Evolutionary conservation across 495 filamentous ascomycete species (phyloP).

Genomic region (Eremomyces bilateralis): DNA sequence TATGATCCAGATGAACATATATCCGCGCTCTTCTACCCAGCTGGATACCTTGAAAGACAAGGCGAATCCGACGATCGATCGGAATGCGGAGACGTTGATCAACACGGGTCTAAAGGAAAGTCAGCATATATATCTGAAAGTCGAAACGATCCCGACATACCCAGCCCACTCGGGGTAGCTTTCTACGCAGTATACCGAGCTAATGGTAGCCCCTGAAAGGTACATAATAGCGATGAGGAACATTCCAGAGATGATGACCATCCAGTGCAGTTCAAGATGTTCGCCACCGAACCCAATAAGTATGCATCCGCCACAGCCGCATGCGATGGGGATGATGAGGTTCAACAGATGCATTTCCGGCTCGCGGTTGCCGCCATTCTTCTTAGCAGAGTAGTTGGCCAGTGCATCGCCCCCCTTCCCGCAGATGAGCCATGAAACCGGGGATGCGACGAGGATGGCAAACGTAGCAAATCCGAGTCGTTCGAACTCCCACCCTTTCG

Average conservation of each 20-base stretch:
- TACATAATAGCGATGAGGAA: conserved; percentile 9
- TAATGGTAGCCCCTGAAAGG: conserved; percentile 8
- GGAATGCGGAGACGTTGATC: conserved; percentile 12
- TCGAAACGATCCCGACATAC: conserved; percentile 1
- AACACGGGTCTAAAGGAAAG: conserved; percentile 11
- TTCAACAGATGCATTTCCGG: conserved; percentile 13
- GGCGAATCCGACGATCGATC: conserved; percentile 13
- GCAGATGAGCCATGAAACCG: conserved; percentile 10
- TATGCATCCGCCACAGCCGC: conserved; percentile 9
- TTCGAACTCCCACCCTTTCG: conserved; percentile 12
- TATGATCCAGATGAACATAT: conserved; percentile 9
- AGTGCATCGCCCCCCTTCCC: conserved; percentile 10
- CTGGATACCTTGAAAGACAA: conserved; percentile 7
- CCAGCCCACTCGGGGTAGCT: conserved; percentile 17
- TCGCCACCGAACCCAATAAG: conserved; percentile 11
- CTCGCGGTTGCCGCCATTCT: conserved; percentile 10
- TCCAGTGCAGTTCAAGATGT: too few species aligned
- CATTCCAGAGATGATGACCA: conserved; percentile 5
- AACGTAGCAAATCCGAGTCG: conserved; percentile 9
- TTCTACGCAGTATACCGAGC: conserved; percentile 13
- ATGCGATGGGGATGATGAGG: conserved; percentile 9
- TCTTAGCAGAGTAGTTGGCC: conserved; percentile 7
- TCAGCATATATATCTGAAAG: background rate
- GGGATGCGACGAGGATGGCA: conserved; percentile 9
- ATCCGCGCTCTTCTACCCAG: conserved; percentile 11